Evolutionary conservation across 208 protist species (phyloP), one percentile per base, ranked within the genome.

Genomic region (Trypanosoma conorhini): DNA sequence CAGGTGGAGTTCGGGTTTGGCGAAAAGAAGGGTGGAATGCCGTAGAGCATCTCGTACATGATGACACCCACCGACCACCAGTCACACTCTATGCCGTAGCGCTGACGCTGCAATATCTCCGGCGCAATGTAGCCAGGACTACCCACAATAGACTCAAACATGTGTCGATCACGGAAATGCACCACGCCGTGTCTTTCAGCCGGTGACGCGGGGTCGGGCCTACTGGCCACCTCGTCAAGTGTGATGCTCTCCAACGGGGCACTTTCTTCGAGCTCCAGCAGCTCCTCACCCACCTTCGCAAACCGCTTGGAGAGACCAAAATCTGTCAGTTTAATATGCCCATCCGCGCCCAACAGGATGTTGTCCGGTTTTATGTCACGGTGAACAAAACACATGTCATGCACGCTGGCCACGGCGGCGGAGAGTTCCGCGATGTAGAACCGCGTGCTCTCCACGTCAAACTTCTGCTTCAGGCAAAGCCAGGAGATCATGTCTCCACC

Each of bases 351-450:
- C 19, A 99, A 85, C n/a, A 99, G 92, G 35, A 99, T 89, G 79
- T 99, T 99, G 76, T 99, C 98, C 0, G 98, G 98, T 66, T 99
- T 99, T 79, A 99, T 97, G 80, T 99, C 98, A 54, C 97, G 91
- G 67, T 97, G 91, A 0, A 94, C 91, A 81, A 95, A 95, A 51
- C 83, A 80, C 91, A 96, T 97, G n/a, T 70, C 75, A 64, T 98
- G 95, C 48, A 98, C 88, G 66, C 88, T 95, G 4, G 88, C 82
- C 56, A 98, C 92, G 0, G 95, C 95, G 17, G 82, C 81, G 51
- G 88, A 95, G 35, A 98, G 77, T 81, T 98, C 95, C 0, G 93
- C 93, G 73, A 96, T 94, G 78, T 97, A 98, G 75, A 97, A 97
- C 30, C 89, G 85, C 13, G 93, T 91, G 62, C 80, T 89, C 35